Evolutionary conservation across 345 rosid genomes (phyloP), one percentile per base, ranked within the genome.

Genomic region (Lumnitzera racemosa): DNA sequence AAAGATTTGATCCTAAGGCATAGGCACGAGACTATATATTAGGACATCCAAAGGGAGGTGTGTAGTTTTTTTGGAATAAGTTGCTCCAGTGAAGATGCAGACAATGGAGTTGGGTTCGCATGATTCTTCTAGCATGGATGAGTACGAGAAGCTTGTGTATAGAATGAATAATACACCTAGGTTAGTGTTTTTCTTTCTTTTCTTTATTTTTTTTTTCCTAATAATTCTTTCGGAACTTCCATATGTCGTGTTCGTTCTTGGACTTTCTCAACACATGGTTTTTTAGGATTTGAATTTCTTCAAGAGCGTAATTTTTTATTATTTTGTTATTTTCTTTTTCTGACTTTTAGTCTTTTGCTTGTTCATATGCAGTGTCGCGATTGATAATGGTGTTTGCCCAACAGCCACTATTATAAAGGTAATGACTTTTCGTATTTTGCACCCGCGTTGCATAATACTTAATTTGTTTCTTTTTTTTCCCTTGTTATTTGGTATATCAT

Each of bases 321-420:
- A 36, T 5, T 36, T 20, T 20, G 43, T 20, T 20, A 20, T 0
- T 20, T 20, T 20, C 20, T 20, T 20, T 36, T 36, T 36, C 43
- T 36, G 43, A 36, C 43, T 20, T 36, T 36, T 36, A 5, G 43
- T 15, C 46, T 55, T 12, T 16, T 20, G 20, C 20, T 16, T 55
- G 14, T 14, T 24, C 15, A 55, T 13, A 23, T 1, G 31, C 91
- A 94, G 97, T 78, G 97, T 90, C 57, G 99, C 83, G 75, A 94
- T 94, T 70, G 99, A 94, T 76, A 88, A 90, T 79, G 91, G 81
- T 71, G 90, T 76, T 64, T 90, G 91, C 74, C 76, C 96, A 63
- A 80, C 82, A 0, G 80, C 96, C 65, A 94, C 99, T 47, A 74
- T 94, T 31, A 90, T 94, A 71, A 94, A 86, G 95, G 99, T 91